These are phyloP conservation scores for Vanrija sp. DNA, from an alignment of 1,284 basidiomycete species.

Conservation along the genomic window DNA sequence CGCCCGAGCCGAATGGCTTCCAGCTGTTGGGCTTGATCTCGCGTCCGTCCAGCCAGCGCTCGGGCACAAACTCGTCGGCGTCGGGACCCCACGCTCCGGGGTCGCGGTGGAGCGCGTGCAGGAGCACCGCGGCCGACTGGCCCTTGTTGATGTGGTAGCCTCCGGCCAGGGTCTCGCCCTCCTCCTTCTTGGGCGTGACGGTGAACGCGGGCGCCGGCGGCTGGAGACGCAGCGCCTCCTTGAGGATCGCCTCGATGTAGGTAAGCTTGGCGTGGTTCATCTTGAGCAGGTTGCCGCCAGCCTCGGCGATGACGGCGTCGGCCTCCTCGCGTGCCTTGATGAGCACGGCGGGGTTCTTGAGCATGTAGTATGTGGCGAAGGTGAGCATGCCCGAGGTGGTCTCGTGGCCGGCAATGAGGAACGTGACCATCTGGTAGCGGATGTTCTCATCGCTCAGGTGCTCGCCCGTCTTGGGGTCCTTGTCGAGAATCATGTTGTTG, in stretches of 20 bases:
- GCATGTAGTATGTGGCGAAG: conserved; percentile 49
- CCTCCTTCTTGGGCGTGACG: conserved; percentile 5
- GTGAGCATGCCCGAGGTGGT: conserved; percentile 51
- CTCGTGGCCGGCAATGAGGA: conserved; percentile 58
- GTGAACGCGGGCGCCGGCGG: conserved; percentile 47
- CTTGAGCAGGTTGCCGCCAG: conserved; percentile 14
- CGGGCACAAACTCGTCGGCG: conserved; percentile 47
- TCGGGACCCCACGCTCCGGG: conserved; percentile 56
- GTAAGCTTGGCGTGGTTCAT: conserved; percentile 49
- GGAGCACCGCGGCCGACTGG: conserved; percentile 40
- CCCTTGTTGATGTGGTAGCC: conserved; percentile 50
- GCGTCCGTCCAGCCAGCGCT: conserved; percentile 55
- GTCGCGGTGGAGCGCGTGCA: conserved; percentile 51
- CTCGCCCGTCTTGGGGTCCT: conserved; percentile 55
- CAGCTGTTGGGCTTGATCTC: conserved; percentile 45
- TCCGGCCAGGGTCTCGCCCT: conserved; percentile 14
- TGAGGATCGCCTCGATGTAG: conserved; percentile 54
- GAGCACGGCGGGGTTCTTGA: conserved; percentile 54
- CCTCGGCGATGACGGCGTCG: conserved; percentile 48
- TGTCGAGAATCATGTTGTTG: conserved; percentile 54
- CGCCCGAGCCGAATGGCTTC: conserved; percentile 40
- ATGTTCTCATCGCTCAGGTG: conserved; percentile 53
- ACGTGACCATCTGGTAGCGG: conserved; percentile 55
- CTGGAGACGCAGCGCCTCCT: conserved; percentile 54
- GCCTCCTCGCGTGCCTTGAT: conserved; percentile 57